These are phyloP conservation scores for Elsinoe arachidis DNA, from an alignment of 2,329 filamentous ascomycete species.

Conservation along the genomic window DNA sequence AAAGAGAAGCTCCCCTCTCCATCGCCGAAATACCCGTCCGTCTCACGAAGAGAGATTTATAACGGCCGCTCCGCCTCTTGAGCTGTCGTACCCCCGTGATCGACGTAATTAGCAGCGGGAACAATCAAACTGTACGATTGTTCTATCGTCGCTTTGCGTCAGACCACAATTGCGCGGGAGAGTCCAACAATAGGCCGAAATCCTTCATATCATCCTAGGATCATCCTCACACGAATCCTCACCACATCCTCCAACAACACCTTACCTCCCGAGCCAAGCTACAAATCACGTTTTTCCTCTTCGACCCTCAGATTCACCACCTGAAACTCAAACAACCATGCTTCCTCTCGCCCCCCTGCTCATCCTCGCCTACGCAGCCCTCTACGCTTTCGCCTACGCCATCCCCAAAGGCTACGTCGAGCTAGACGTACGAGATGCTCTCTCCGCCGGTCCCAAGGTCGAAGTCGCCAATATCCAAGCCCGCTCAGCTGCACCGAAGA, in stretches of 20 bases:
- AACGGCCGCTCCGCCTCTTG: not conserved
- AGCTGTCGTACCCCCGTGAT: not conserved
- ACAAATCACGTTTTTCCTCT: not conserved
- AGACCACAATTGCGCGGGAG: not conserved
- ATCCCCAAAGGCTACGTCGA: not conserved
- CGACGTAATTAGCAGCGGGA: not conserved
- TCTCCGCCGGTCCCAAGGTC: not conserved
- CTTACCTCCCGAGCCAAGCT: not conserved
- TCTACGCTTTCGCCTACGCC: conserved; percentile 13
- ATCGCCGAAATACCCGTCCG: not conserved
- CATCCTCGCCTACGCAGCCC: conserved; percentile 10
- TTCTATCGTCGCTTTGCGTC: not conserved
- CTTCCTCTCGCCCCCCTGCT: conserved; percentile 7
- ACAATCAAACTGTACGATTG: not conserved
- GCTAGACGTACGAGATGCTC: conserved; percentile 8
- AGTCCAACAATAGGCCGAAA: too few relatives aligned
- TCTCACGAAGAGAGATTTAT: conserved; percentile 3
- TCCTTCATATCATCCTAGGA: too few relatives aligned
- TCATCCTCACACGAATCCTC: too few relatives aligned
- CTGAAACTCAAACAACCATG: conserved; percentile 1
- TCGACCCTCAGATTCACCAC: not conserved
- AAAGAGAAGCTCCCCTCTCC: not conserved
- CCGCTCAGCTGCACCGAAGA: not conserved
- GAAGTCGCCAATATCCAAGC: conserved; percentile 1
- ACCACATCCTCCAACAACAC: not conserved